Evolutionary conservation across 495 filamentous ascomycete genomes (phyloP).

Genomic region (Tuber umbilicatum): DNA sequence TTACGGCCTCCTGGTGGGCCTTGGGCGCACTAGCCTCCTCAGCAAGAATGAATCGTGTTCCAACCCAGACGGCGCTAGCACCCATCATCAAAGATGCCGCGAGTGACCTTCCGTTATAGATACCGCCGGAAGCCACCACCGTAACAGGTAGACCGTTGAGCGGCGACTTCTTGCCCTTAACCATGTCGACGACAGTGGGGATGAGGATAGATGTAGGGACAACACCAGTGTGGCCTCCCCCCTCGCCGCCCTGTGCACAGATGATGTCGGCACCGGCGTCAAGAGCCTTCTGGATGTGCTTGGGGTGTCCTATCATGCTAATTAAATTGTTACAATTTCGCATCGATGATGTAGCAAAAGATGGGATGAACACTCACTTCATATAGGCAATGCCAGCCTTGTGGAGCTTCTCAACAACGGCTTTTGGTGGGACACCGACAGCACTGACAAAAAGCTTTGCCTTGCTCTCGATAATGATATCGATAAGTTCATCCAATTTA

Average conservation of each 20-base stretch:
- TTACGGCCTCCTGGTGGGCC: conserved; percentile 93
- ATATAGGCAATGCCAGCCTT: conserved; percentile 84
- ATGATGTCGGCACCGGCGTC: conserved; percentile 85
- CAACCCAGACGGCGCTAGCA: conserved; percentile 89
- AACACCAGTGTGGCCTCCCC: conserved; percentile 85
- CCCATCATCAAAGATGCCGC: conserved; percentile 90
- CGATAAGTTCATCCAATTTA: conserved; percentile 84
- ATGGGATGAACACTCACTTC: conserved; percentile 51
- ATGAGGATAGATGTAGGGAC: conserved; percentile 84
- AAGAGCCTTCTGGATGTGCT: conserved; percentile 91
- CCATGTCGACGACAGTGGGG: conserved; percentile 78
- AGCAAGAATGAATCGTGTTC: conserved; percentile 86
- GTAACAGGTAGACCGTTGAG: conserved; percentile 80
- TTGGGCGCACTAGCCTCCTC: conserved; percentile 91
- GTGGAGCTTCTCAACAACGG: conserved; percentile 84
- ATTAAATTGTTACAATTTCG: conserved; percentile 1
- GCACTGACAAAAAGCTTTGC: conserved; percentile 93
- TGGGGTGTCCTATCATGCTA: conserved; percentile 96
- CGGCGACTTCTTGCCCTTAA: conserved; percentile 73
- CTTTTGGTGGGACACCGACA: conserved; percentile 85
- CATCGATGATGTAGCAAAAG: background rate
- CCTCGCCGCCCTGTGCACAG: conserved; percentile 88
- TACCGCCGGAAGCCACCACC: conserved; percentile 87
- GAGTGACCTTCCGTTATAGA: conserved; percentile 86
- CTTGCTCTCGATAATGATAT: conserved; percentile 84